Percentiles rank a stretch among this genome's conserved stretches.
Evolutionary conservation across 495 filamentous ascomycete species (phyloP).

Genomic region (Trichoderma orchidacearum): DNA sequence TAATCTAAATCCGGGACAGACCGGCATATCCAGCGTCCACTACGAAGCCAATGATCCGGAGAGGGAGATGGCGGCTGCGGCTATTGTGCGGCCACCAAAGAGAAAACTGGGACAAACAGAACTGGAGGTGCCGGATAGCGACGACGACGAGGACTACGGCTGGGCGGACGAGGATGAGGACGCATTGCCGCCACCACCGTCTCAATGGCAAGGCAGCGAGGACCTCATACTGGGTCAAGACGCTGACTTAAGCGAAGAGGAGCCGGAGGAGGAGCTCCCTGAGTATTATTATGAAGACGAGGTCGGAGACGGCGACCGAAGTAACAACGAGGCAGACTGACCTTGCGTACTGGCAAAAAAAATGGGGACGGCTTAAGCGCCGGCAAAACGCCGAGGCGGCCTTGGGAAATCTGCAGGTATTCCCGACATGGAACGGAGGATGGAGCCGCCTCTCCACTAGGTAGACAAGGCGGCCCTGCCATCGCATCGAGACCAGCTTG

Average conservation of each 20-base stretch:
- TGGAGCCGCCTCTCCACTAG: neutral
- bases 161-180: constrained; percentile 34
- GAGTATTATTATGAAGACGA: neutral
- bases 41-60: constrained; percentile 10
- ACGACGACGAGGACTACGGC: constrained; percentile 34
- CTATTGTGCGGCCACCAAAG: constrained; percentile 20
- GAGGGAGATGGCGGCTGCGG: neutral
- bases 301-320: neutral
- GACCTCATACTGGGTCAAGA: constrained; percentile 26
- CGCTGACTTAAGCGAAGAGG: neutral
- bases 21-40: constrained; percentile 11
- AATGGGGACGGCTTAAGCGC: neutral
- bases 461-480: neutral
- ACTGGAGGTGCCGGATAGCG: constrained; percentile 35
- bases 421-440: neutral
- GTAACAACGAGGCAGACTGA: neutral
- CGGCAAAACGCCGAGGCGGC: neutral
- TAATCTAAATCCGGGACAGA: constrained; percentile 6
- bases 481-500: neutral
- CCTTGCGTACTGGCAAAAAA: neutral
- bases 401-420: neutral
- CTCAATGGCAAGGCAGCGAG: constrained; percentile 39
- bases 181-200: constrained; percentile 28
- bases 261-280: neutral
- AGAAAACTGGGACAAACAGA: constrained; percentile 28